phyloP scores from a whole-genome alignment of 1,284 basidiomycete genomes.

The Microbotryum intermedium region DNA sequence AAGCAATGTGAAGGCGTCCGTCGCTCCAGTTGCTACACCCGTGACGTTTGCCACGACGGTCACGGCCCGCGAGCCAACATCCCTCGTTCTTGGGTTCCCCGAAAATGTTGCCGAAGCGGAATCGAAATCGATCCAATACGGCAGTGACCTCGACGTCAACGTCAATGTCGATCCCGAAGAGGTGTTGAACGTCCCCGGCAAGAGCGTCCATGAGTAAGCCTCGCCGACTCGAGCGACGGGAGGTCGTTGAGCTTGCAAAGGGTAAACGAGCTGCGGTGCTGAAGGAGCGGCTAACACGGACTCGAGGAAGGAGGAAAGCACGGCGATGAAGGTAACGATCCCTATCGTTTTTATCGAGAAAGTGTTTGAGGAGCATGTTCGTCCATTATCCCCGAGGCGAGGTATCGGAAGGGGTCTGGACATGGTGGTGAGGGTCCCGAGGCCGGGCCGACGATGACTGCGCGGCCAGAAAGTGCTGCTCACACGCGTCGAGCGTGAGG shows the following conservation, averaged over 20 bases:
- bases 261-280: constrained; percentile 39
- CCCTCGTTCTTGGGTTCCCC: constrained; percentile 51
- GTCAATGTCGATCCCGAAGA: constrained; percentile 37
- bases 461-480: too few relatives aligned
- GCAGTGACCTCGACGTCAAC: constrained; percentile 41
- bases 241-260: constrained; percentile 41
- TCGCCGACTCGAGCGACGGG: constrained; percentile 45
- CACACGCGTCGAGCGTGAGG: too few relatives aligned
- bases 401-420: too few relatives aligned
- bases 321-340: too few relatives aligned
- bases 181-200: constrained; percentile 49
- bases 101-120: constrained; percentile 46
- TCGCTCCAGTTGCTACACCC: constrained; percentile 18
- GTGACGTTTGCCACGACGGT: constrained; percentile 48
- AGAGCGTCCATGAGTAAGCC: constrained; percentile 56
- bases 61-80: constrained; percentile 52
- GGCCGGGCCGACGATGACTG: too few relatives aligned
- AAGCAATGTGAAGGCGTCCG: constrained; percentile 52
- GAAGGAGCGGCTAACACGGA: constrained; percentile 4
- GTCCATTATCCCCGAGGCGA: too few relatives aligned
- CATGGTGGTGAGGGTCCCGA: too few relatives aligned
- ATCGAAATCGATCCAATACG: constrained; percentile 60
- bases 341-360: too few relatives aligned
- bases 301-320: too few relatives aligned
- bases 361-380: too few relatives aligned